These are phyloP conservation scores for Dactylellina parvicollis DNA, from an alignment of 2,329 filamentous ascomycete genomes.

Conservation along the genomic window DNA sequence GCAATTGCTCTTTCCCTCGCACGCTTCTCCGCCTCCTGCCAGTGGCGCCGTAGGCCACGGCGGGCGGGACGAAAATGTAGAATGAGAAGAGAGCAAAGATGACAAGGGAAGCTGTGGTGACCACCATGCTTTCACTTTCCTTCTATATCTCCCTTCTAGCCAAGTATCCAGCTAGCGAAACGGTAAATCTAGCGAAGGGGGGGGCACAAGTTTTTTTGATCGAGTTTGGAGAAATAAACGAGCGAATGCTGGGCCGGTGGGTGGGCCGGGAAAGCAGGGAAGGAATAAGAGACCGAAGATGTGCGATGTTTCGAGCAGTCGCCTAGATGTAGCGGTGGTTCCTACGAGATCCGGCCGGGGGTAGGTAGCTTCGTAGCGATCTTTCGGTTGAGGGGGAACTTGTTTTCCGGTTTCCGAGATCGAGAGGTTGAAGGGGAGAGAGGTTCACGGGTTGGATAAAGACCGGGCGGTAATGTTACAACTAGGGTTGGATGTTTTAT, in stretches of 20 bases:
- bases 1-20: constrained; percentile 10
- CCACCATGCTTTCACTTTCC: constrained; percentile 30
- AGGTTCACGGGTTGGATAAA: not conserved
- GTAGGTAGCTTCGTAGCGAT: not conserved
- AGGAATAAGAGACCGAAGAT: not conserved
- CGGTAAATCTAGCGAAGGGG: not conserved
- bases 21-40: constrained; percentile 9
- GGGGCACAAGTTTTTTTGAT: too few species aligned
- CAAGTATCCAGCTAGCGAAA: not conserved
- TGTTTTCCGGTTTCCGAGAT: not conserved
- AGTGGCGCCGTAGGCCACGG: constrained; percentile 29
- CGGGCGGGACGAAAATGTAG: constrained; percentile 43
- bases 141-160: not conserved
- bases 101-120: constrained; percentile 37
- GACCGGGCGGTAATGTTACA: not conserved
- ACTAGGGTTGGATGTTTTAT: not conserved
- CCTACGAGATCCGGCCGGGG: constrained; percentile 12
- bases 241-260: constrained; percentile 9
- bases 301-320: not conserved
- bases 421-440: not conserved
- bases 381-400: not conserved
- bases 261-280: not conserved
- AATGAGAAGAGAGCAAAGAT: constrained; percentile 48
- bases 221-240: constrained; percentile 16
- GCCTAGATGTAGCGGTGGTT: not conserved